phyloP scores from a whole-genome alignment of 345 rosid species.

The Acer yangbiense region DNA sequence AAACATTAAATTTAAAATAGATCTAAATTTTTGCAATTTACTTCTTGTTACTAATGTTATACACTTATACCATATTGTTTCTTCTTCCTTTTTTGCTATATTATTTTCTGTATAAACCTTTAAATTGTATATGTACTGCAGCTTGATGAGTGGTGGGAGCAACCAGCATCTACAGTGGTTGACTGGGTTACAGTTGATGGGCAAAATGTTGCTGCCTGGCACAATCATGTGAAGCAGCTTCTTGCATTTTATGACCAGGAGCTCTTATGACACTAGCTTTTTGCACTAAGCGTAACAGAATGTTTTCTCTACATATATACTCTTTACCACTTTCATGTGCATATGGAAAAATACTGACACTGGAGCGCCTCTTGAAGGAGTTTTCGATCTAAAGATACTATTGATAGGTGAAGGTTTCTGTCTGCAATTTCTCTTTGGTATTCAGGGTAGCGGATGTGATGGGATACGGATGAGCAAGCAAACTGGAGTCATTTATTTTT shows the following conservation, averaged over 20 bases:
- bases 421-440: not conserved
- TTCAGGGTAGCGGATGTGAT: not conserved
- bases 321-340: constrained; percentile 2
- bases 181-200: constrained; percentile 93
- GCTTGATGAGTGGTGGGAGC: constrained; percentile 98
- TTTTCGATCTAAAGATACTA: not conserved
- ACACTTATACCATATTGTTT: not conserved
- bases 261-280: constrained; percentile 31
- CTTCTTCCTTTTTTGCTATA: not conserved
- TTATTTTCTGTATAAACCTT: constrained; percentile 6
- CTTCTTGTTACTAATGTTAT: not conserved
- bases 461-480: not conserved
- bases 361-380: constrained; percentile 1
- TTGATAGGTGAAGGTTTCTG: not conserved
- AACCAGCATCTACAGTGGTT: constrained; percentile 86
- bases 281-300: not conserved
- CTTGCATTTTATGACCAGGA: constrained; percentile 83
- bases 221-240: constrained; percentile 86
- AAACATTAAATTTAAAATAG: not conserved
- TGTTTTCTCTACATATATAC: not conserved
- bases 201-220: constrained; percentile 84
- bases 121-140: constrained; percentile 32
- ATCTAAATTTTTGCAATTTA: not conserved
- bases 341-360: not conserved
- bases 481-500: not conserved